Evolutionary conservation across 2,329 filamentous ascomycete species (phyloP).

Genomic region (Aureobasidium sp.): DNA sequence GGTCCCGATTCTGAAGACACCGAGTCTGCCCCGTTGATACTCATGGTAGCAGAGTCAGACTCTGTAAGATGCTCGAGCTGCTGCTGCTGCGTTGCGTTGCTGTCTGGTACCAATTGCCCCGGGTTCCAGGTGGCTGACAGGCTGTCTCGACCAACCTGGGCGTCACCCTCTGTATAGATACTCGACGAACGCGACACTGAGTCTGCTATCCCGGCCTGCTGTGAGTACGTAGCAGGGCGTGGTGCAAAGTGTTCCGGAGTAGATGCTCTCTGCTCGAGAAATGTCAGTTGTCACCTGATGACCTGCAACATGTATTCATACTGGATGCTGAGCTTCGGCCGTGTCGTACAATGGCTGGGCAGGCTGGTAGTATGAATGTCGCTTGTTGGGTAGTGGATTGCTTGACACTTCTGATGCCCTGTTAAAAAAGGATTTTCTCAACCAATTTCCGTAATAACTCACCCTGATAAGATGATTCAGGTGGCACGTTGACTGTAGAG

Average conservation of each 20-base stretch:
- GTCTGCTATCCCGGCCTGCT: neutral
- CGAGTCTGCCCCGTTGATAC: conserved; percentile 4
- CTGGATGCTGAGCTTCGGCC: neutral
- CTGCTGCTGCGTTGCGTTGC: neutral
- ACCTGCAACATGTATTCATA: neutral
- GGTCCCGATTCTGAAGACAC: conserved; percentile 26
- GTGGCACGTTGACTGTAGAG: neutral
- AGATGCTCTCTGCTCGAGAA: neutral
- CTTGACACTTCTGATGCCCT: neutral
- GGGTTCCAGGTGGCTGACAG: conserved; percentile 4
- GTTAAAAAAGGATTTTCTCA: neutral
- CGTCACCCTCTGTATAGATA: neutral
- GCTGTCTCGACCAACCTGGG: neutral
- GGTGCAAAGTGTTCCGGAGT: neutral
- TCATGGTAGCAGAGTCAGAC: neutral
- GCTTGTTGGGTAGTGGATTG: conserved; percentile 3
- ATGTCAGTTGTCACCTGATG: neutral
- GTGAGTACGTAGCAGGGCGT: neutral
- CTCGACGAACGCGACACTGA: neutral
- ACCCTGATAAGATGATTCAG: neutral
- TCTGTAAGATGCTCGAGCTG: neutral
- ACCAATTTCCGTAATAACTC: neutral
- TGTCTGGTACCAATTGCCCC: conserved; percentile 7
- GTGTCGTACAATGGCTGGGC: conserved; percentile 10
- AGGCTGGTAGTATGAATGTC: conserved; percentile 9